Base-by-base conservation (phyloP, 441 rosid species). In the Iberis amara region DNA sequence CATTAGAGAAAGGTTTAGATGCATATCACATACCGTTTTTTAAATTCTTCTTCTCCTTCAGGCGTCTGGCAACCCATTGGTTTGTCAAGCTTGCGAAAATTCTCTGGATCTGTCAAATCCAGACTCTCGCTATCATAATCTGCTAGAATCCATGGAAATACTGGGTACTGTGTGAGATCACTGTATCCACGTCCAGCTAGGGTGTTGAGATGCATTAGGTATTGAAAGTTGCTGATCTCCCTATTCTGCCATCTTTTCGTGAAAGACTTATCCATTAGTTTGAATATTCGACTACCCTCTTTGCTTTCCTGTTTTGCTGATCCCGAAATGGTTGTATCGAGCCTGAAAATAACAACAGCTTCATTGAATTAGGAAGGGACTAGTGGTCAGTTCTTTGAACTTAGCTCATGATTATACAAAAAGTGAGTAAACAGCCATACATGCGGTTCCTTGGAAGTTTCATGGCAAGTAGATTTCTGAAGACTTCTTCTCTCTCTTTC, bases 51-150 rank as follows among this genome's bases (percentile, higher is more conserved):
- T 78, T 87, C 95, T 46, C 98, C 98, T 52, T 83, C 96, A 12
- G 62, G 74, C 53, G 95, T 90, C 73, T 90, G 98, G 74, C 98
- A 90, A 48, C 98, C 98, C 95, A 90, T 87, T 61, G 98, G 96
- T 72, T 87, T 90, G 61, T 85, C 85, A 44, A 56, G 32, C 26
- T 44, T 56, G 13, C 61, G 61, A 52, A 82, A 90, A 55, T 80
- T 71, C 60, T 69, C 79, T 50, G 88, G 83, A 78, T 87, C 72
- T 51, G 82, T 82, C 7, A 85, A 70, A 66, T 90, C 86, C 51
- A 90, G 85, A 71, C 51, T 68, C 72, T 77, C 95, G 64, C 98
- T 87, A 55, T 85, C 96, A 73, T 87, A 87, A 70, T 90, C 95
- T 24, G 89, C 82, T 44, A 90, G 82, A 68, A 90, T 81, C 98